These are phyloP conservation scores for Flaveria linearis DNA, from an alignment of 129 eudicot species.

Conservation along the genomic window DNA sequence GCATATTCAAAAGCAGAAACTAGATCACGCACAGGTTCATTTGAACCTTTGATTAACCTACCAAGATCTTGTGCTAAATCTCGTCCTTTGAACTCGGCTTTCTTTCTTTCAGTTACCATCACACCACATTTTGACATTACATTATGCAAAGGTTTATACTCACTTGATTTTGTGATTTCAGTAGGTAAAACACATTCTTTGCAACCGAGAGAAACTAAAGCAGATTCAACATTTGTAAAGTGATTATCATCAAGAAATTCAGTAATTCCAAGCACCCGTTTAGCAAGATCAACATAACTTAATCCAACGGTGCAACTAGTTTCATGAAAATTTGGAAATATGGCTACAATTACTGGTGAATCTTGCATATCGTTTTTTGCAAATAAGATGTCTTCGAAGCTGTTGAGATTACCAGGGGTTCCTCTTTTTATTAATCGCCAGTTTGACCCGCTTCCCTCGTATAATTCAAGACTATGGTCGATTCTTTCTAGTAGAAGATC, in stretches of 20 bases:
- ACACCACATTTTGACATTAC: slow-evolving; percentile 87
- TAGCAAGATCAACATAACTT: slow-evolving; percentile 69
- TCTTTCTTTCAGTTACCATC: slow-evolving; percentile 90
- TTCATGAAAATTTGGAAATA: slow-evolving; percentile 59
- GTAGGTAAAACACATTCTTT: slow-evolving; percentile 85
- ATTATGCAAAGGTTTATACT: slow-evolving; percentile 62
- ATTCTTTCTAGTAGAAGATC: slow-evolving; percentile 93
- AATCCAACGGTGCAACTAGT: slow-evolving; percentile 76
- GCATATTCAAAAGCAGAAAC: slow-evolving; percentile 75
- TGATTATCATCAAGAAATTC: slow-evolving; percentile 93
- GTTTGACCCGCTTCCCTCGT: slow-evolving; percentile 88
- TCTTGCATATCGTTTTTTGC: slow-evolving; percentile 97
- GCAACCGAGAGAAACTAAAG: slow-evolving; percentile 91
- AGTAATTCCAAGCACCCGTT: slow-evolving; percentile 77
- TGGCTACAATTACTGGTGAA: slow-evolving; percentile 74
- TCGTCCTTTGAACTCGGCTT: slow-evolving; percentile 71
- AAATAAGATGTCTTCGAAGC: slow-evolving; percentile 87
- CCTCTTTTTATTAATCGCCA: slow-evolving; percentile 86
- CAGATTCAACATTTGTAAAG: slow-evolving; percentile 85
- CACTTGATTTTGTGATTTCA: slow-evolving; percentile 63
- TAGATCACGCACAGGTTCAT: slow-evolving; percentile 80
- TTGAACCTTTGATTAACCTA: slow-evolving; percentile 84
- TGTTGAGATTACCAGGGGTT: slow-evolving; percentile 91
- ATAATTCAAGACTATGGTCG: slow-evolving; percentile 81
- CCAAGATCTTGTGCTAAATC: slow-evolving; percentile 87